Conservation (phyloP, 495 filamentous ascomycete species). For the Echria macrotheca region DNA sequence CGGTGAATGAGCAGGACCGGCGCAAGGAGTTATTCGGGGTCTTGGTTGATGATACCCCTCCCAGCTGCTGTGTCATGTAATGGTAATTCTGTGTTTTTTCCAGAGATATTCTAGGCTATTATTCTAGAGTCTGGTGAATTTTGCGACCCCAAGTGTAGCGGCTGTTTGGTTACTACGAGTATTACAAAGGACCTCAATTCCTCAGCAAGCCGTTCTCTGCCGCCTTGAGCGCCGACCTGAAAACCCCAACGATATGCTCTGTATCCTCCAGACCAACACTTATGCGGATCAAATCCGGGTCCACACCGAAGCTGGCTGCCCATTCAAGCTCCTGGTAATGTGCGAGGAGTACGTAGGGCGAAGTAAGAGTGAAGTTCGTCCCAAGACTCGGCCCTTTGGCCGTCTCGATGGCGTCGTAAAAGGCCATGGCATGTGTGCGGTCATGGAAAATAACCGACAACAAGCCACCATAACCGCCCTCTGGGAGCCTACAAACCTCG, state of each 20-base stretch:
- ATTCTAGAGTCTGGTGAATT: not conserved
- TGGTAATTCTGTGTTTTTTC: slow-evolving; percentile 8
- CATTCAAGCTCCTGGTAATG: slow-evolving; percentile 92
- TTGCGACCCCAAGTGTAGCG: no score
- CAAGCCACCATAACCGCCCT: slow-evolving; percentile 86
- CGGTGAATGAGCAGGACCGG: slow-evolving; percentile 49
- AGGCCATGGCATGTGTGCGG: slow-evolving; percentile 64
- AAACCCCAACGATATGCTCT: slow-evolving; percentile 49
- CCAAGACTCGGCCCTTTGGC: slow-evolving; percentile 92
- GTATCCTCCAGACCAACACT: slow-evolving; percentile 88
- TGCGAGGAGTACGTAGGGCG: slow-evolving; percentile 84
- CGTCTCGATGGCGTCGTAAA: slow-evolving; percentile 82
- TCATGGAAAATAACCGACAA: slow-evolving; percentile 75
- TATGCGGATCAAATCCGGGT: slow-evolving; percentile 70
- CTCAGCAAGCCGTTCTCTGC: no score
- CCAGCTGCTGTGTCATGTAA: slow-evolving; percentile 41
- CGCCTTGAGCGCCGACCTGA: slow-evolving; percentile 44
- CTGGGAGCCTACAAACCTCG: slow-evolving; percentile 66
- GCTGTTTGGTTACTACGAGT: no score
- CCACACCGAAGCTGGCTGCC: slow-evolving; percentile 74
- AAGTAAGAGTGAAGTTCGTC: slow-evolving; percentile 90
- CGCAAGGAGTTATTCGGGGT: slow-evolving; percentile 51
- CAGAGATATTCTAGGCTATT: not conserved
- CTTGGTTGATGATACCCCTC: slow-evolving; percentile 34
- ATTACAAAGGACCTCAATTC: no score